Percentiles rank a stretch among this genome's conserved stretches.
These are phyloP conservation scores for Pneumocystis wakefieldiae DNA, from an alignment of 1,139 yeast genomes.

Conservation along the genomic window DNA sequence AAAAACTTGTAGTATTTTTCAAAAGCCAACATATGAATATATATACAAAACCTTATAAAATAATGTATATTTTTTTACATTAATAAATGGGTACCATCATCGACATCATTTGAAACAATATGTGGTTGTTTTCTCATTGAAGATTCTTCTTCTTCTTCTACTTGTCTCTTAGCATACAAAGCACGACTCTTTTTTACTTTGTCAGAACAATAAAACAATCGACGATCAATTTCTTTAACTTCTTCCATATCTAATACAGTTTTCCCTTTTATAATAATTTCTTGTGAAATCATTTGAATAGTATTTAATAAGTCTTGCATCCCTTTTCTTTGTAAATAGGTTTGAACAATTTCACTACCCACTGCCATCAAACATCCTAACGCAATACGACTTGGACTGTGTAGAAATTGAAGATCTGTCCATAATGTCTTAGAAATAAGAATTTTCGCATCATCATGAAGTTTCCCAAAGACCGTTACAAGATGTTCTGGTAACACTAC, in stretches of 20 bases:
- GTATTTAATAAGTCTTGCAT: constrained; percentile 17
- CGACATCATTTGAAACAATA: neutral
- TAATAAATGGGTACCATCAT: neutral
- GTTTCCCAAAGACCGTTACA: constrained; percentile 18
- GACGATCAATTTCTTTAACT: constrained; percentile 23
- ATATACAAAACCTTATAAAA: neutral
- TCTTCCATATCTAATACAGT: constrained; percentile 18
- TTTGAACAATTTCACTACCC: neutral
- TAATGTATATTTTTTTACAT: neutral
- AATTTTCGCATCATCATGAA: constrained; percentile 53
- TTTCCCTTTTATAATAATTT: constrained; percentile 13
- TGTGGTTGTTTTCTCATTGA: neutral
- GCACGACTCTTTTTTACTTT: constrained; percentile 11
- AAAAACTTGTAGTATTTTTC: too few relatives aligned
- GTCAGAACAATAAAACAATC: constrained; percentile 20
- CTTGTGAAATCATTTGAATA: constrained; percentile 1
- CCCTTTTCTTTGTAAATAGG: constrained; percentile 10
- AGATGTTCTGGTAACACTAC: constrained; percentile 31
- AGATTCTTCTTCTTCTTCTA: neutral
- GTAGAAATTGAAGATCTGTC: constrained; percentile 62
- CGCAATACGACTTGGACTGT: constrained; percentile 91
- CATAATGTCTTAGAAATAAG: constrained; percentile 45
- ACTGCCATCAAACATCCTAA: constrained; percentile 33
- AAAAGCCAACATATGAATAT: neutral
- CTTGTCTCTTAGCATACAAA: neutral